phyloP scores from a whole-genome alignment of 2,329 filamentous ascomycete species.

The Colletotrichum cuscutae region DNA sequence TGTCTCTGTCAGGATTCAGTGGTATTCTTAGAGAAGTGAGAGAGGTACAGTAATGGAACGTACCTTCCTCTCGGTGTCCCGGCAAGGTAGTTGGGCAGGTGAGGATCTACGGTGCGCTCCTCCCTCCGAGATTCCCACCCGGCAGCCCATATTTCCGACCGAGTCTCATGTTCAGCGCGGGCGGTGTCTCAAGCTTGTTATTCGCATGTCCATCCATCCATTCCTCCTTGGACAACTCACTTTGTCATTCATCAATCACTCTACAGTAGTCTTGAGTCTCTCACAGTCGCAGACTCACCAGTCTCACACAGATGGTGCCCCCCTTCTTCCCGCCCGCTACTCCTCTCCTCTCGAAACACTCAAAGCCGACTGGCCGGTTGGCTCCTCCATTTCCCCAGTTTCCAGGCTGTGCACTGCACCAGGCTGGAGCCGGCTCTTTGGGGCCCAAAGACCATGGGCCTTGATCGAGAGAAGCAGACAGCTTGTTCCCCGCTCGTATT shows the following conservation, averaged over 20 bases:
- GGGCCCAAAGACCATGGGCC: neutral
- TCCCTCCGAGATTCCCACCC: neutral
- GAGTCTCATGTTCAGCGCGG: neutral
- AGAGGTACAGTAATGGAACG: too few relatives aligned
- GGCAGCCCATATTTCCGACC: neutral
- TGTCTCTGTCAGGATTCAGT: neutral
- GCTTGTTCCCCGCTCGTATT: constrained; percentile 8
- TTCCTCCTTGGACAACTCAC: neutral
- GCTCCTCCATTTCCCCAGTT: constrained; percentile 28
- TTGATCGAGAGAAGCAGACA: neutral
- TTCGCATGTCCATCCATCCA: neutral
- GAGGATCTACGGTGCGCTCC: constrained; percentile 20
- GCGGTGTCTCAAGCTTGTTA: neutral
- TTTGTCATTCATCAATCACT: neutral
- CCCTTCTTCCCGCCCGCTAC: neutral
- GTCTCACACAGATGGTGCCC: neutral
- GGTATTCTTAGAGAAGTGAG: too few relatives aligned
- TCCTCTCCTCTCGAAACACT: constrained; percentile 4
- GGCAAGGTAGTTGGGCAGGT: constrained; percentile 5
- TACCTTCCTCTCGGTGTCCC: constrained; percentile 1
- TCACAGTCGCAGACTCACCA: neutral
- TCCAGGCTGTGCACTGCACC: constrained; percentile 31
- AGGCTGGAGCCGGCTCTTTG: constrained; percentile 12
- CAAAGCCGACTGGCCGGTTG: constrained; percentile 7
- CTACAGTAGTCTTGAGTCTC: neutral